Evolutionary conservation across 2,329 filamentous ascomycete genomes (phyloP).

Genomic region (Neopestalotiopsis sp.): DNA sequence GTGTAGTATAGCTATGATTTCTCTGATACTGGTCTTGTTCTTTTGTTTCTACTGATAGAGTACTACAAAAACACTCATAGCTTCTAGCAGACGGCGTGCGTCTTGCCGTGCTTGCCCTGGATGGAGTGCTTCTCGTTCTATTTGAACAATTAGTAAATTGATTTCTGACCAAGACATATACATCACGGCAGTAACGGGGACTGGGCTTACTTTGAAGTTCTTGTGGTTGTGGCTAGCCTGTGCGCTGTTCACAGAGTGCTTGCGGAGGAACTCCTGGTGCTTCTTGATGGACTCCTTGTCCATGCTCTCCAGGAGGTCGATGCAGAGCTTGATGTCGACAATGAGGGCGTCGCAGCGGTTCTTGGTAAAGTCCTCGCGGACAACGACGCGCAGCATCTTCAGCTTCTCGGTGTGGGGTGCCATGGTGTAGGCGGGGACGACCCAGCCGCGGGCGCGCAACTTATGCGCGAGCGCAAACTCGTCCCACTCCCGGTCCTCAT

Average conservation of each 20-base stretch:
- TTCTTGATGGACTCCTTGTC: constrained; percentile 73
- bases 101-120: constrained; percentile 90
- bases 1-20: no score
- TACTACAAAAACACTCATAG: background rate
- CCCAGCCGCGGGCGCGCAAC: constrained; percentile 86
- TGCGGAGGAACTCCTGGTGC: constrained; percentile 69
- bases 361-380: constrained; percentile 89
- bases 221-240: constrained; percentile 59
- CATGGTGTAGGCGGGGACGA: constrained; percentile 97
- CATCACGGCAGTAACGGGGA: background rate
- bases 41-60: background rate
- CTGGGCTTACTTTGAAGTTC: constrained; percentile 52
- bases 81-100: constrained; percentile 79
- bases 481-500: constrained; percentile 67
- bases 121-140: constrained; percentile 83
- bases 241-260: constrained; percentile 58
- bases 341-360: constrained; percentile 81
- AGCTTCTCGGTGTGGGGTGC: constrained; percentile 82
- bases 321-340: constrained; percentile 77
- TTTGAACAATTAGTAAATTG: constrained; percentile 11
- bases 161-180: background rate
- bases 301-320: constrained; percentile 74
- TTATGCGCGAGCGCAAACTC: constrained; percentile 85
- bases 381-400: constrained; percentile 91
- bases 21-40: background rate